Percentiles rank a stretch among this genome's conserved stretches.
phyloP scores from a whole-genome alignment of 257 asterid species.

The Jasminum sambac region DNA sequence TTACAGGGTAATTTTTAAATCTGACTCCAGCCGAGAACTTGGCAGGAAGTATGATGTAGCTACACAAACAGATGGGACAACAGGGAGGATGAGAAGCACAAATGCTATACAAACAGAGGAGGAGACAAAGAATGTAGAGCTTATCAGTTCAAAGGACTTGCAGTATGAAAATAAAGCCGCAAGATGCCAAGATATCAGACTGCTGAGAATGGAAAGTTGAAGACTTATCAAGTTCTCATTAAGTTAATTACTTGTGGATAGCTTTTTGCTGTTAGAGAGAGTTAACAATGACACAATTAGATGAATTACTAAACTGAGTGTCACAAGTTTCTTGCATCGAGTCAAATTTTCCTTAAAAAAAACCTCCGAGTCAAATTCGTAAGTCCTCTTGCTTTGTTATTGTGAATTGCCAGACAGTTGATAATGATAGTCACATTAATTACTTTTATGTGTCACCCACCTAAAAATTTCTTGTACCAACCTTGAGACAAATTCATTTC shows the following conservation, averaged over 20 bases:
- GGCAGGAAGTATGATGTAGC: slow-evolving; percentile 30
- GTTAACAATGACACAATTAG: neutral
- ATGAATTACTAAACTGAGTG: neutral
- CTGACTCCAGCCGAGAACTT: slow-evolving; percentile 35
- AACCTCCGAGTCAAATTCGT: no score
- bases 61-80: slow-evolving; percentile 35
- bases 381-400: no score
- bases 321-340: no score
- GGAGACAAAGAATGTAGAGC: slow-evolving; percentile 29
- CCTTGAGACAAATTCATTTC: neutral
- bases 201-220: slow-evolving; percentile 30
- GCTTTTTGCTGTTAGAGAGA: neutral
- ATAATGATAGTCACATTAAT: no score
- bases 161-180: neutral
- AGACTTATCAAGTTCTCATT: slow-evolving; percentile 30
- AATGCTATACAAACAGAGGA: slow-evolving; percentile 5
- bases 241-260: slow-evolving; percentile 38
- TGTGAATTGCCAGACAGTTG: no score
- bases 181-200: slow-evolving; percentile 16
- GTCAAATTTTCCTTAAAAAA: no score
- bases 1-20: slow-evolving; percentile 31
- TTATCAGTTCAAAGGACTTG: slow-evolving; percentile 29
- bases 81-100: slow-evolving; percentile 10
- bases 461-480: no score
- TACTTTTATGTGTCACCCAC: no score